A percentile compares a stretch with the other conserved stretches of the same genome.
phyloP scores from a whole-genome alignment of 768 basidiomycete species.

The Terana coerulea region DNA sequence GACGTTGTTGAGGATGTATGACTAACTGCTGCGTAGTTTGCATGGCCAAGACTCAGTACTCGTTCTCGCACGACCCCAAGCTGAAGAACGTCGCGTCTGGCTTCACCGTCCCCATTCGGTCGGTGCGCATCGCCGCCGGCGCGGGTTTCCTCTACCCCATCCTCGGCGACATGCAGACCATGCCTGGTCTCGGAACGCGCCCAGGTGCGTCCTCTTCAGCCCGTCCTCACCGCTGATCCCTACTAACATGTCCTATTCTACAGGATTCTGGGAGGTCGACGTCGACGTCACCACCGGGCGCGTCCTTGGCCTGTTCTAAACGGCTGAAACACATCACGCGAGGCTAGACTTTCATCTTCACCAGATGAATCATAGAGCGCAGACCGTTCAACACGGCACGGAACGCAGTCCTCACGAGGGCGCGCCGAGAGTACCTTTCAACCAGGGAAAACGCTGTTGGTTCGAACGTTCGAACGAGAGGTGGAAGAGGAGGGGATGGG shows the following conservation, averaged over 20 bases:
- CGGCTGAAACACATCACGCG: background rate
- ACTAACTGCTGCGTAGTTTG: constrained; percentile 55
- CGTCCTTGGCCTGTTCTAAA: constrained; percentile 83
- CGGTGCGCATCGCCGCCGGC: constrained; percentile 84
- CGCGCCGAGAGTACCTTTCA: constrained; percentile 33
- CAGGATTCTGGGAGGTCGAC: constrained; percentile 89
- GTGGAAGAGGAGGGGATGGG: background rate
- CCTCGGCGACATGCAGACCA: constrained; percentile 95
- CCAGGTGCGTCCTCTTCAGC: too few relatives aligned
- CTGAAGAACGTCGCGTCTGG: constrained; percentile 89
- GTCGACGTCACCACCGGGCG: constrained; percentile 76
- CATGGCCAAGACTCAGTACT: constrained; percentile 98
- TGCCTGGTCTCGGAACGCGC: constrained; percentile 93
- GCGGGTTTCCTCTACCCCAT: constrained; percentile 96
- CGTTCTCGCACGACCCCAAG: constrained; percentile 92
- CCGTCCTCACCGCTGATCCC: constrained; percentile 9
- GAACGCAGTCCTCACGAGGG: constrained; percentile 35
- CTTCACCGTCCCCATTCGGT: constrained; percentile 90
- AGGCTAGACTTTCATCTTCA: constrained; percentile 24
- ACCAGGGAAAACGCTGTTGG: constrained; percentile 27
- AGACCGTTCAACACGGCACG: constrained; percentile 16
- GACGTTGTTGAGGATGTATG: background rate
- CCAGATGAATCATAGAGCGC: constrained; percentile 25
- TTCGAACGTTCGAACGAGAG: constrained; percentile 1
- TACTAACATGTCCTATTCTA: constrained; percentile 7